These are phyloP conservation scores for Sindora glabra DNA, from an alignment of 306 rosid genomes.

Conservation along the genomic window DNA sequence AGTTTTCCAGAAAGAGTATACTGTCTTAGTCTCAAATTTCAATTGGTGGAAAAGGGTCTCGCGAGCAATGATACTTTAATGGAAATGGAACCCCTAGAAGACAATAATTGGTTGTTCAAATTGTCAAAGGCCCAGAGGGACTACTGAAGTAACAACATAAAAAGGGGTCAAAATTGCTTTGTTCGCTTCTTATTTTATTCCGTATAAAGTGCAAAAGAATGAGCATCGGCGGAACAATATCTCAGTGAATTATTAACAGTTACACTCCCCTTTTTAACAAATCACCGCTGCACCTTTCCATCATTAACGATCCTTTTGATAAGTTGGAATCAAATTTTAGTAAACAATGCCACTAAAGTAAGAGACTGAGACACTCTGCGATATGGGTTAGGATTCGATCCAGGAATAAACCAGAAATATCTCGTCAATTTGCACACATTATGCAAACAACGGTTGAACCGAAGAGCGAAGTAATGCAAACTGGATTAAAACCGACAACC, in stretches of 20 bases:
- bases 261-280: background rate
- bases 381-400: background rate
- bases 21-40: too few species aligned
- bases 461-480: too few species aligned
- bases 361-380: slow-evolving; percentile 1
- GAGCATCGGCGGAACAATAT: background rate
- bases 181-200: background rate
- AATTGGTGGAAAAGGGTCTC: background rate
- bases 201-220: background rate
- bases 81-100: background rate
- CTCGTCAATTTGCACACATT: too few species aligned
- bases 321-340: background rate
- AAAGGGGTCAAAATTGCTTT: background rate
- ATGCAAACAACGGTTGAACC: too few species aligned
- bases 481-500: too few species aligned
- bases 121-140: background rate
- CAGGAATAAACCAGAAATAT: background rate
- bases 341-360: background rate
- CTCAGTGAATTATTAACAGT: background rate
- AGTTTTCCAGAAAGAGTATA: too few species aligned
- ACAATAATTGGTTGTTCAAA: background rate
- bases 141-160: background rate
- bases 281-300: background rate
- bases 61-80: background rate
- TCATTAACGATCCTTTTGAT: background rate